Conservation (phyloP, 805 yeast genomes). For the Schwanniomyces sp. region DNA sequence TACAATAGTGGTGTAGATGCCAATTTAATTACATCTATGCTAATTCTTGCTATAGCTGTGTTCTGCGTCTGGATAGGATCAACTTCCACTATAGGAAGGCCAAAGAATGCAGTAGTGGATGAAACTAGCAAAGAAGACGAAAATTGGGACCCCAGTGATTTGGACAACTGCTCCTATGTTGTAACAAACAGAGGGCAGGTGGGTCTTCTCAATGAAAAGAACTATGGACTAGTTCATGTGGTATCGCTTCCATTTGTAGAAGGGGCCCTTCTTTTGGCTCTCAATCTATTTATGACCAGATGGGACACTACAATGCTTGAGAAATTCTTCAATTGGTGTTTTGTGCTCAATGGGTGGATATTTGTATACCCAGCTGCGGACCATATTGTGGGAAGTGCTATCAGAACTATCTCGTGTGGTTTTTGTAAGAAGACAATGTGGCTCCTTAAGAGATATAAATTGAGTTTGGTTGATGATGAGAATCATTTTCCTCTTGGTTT, state of each 20-base stretch:
- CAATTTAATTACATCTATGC: slow-evolving; percentile 2
- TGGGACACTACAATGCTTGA: background rate
- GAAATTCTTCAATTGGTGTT: slow-evolving; percentile 30
- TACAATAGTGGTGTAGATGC: slow-evolving; percentile 1
- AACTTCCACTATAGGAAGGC: slow-evolving; percentile 20
- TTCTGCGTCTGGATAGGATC: slow-evolving; percentile 20
- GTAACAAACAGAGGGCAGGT: slow-evolving; percentile 3
- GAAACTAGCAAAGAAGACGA: slow-evolving; percentile 4
- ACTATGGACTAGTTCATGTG: slow-evolving; percentile 24
- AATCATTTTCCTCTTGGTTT: slow-evolving; percentile 37
- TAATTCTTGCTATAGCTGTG: slow-evolving; percentile 21
- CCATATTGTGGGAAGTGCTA: slow-evolving; percentile 19
- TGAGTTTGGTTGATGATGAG: slow-evolving; percentile 41
- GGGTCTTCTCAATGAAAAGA: slow-evolving; percentile 1
- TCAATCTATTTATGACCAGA: slow-evolving; percentile 27
- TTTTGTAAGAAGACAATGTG: slow-evolving; percentile 21
- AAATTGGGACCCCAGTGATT: slow-evolving; percentile 19
- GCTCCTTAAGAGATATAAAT: slow-evolving; percentile 35
- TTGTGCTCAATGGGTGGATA: slow-evolving; percentile 30
- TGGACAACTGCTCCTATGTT: slow-evolving; percentile 11
- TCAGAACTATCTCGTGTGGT: slow-evolving; percentile 26
- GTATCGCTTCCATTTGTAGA: slow-evolving; percentile 46
- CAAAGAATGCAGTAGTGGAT: slow-evolving; percentile 23
- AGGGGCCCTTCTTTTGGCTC: slow-evolving; percentile 32
- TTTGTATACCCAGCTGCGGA: slow-evolving; percentile 29